phyloP scores from a whole-genome alignment of 2,329 filamentous ascomycete genomes.

The Penicillium janthinellum region DNA sequence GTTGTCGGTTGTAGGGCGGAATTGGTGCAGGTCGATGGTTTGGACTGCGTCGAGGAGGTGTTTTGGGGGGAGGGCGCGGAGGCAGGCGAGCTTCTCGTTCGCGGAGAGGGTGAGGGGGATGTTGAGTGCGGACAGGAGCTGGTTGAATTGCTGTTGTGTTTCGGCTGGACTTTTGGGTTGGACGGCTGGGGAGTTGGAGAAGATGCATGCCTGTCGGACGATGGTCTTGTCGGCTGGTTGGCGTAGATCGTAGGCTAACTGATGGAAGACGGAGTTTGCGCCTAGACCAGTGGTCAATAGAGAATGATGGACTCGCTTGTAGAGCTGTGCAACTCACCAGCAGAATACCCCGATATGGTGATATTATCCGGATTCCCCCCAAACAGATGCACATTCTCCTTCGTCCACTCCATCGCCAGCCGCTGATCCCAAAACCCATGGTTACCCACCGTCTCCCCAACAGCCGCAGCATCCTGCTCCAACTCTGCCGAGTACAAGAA shows the following conservation, averaged over 20 bases:
- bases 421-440: constrained; percentile 62
- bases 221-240: constrained; percentile 50
- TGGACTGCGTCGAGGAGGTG: constrained; percentile 48
- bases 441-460: constrained; percentile 49
- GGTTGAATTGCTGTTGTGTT: constrained; percentile 55
- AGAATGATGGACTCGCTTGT: neutral
- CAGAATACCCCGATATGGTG: constrained; percentile 59
- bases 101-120: constrained; percentile 46
- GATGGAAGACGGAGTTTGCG: constrained; percentile 59
- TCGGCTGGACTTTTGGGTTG: constrained; percentile 54
- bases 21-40: constrained; percentile 54
- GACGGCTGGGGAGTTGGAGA: constrained; percentile 55
- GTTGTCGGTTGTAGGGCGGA: constrained; percentile 55
- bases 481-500: constrained; percentile 57
- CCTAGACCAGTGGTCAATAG: constrained; percentile 33
- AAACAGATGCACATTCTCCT: constrained; percentile 54
- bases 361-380: constrained; percentile 55
- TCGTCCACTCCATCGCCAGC: constrained; percentile 58
- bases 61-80: constrained; percentile 45
- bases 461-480: constrained; percentile 41
- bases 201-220: constrained; percentile 56
- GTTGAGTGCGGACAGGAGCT: constrained; percentile 48
- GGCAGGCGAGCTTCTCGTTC: constrained; percentile 49
- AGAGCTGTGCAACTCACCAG: constrained; percentile 37
- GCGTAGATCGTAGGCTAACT: constrained; percentile 59